Evolutionary conservation across 2,329 filamentous ascomycete genomes (phyloP), one percentile per base, ranked within the genome.

Genomic region (Phoma herbarum): DNA sequence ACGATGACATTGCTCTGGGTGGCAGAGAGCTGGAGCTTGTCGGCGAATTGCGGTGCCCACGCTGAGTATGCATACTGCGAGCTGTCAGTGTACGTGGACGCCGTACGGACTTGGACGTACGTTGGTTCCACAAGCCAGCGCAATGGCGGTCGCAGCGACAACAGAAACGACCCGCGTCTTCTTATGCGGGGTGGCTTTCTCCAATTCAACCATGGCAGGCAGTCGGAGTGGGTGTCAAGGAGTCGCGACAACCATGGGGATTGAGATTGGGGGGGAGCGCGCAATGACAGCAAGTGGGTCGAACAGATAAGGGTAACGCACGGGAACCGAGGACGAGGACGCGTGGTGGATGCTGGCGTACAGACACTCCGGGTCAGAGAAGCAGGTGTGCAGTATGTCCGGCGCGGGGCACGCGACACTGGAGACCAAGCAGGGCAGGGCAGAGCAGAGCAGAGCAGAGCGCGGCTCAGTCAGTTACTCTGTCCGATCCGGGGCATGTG

Each of bases 41-140:
- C 89, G 48, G 93, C 93, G 74, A 97, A 97, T 79, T 97, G 93
- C 20, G 95, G 95, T 14, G 92, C 93, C 93, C 95, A 99, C 78
- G 94, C 94, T 54, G 93, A 97, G 79, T 97, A 99, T 74, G 93
- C 94, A 86, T 99, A 98, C 92, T 97, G 73, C 48, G 37, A 50
- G 12, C 33, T 49, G 60, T 77, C 58, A 81, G 72, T 52, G 58
- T 49, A 23, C n/a, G 35, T 37, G 16, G 12, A 43, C 41, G 45
- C 11, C 22, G 31, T 26, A 7, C 18, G n/a, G 28, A 48, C 9
- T 37, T 18, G 31, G 42, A 79, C 87, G 71, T 79, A 96, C 93
- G 78, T 97, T 97, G 63, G 93, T 96, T 61, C 95, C 95, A 77
- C 93, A 97, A 60, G 93, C 92, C 59, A 98, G 83, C 16, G 93